A percentile compares a stretch with the other conserved stretches of the same genome.
Conservation (phyloP, 108 stramenopile genomes). For the Hondaea fermentalgiana region DNA sequence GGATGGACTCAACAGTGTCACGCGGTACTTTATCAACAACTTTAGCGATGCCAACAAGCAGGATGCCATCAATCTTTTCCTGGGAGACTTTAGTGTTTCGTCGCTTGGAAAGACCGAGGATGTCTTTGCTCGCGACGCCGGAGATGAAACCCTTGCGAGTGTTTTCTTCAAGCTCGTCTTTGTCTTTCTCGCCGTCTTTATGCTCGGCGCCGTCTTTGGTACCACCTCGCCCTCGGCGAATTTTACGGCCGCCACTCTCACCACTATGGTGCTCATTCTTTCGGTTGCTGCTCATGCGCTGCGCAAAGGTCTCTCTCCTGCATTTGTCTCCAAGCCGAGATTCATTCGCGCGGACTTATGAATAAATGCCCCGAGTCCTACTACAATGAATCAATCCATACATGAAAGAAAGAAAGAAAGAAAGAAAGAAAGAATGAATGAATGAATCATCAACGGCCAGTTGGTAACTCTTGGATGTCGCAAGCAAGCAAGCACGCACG, state of each 20-base stretch:
- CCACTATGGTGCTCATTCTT: background rate
- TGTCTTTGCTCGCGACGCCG: background rate
- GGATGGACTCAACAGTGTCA: slow-evolving; percentile 62
- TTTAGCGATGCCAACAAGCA: slow-evolving; percentile 85
- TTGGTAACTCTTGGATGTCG: no score
- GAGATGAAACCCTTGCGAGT: background rate
- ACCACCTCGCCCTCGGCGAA: background rate
- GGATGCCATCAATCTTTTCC: slow-evolving; percentile 86
- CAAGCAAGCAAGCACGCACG: no score
- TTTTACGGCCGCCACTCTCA: background rate
- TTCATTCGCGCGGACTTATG: background rate
- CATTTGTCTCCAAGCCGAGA: background rate
- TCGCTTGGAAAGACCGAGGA: background rate
- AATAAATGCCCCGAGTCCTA: no score
- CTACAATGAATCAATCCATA: no score
- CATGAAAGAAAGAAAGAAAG: no score
- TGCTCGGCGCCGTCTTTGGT: background rate
- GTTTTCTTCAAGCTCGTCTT: background rate
- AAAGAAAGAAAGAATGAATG: no score
- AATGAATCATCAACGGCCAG: no score
- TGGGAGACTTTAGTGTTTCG: slow-evolving; percentile 37
- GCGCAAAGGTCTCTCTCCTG: background rate
- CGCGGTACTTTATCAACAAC: slow-evolving; percentile 77
- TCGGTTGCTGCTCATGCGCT: background rate
- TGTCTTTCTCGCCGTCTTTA: background rate